Evolutionary conservation across 2,329 filamentous ascomycete species (phyloP).

Genomic region (Fulvia fulva): DNA sequence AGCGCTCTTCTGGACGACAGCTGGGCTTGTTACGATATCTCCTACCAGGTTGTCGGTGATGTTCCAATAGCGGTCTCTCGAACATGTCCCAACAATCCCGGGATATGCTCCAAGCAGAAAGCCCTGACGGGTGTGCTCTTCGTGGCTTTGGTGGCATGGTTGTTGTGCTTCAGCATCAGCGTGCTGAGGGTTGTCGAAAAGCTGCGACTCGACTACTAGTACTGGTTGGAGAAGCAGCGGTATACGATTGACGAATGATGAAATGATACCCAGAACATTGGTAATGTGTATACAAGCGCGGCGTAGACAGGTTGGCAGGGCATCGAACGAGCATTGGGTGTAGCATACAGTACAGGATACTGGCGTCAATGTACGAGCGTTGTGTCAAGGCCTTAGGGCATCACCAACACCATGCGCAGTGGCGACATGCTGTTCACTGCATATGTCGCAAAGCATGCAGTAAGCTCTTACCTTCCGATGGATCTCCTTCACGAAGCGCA

Average conservation of each 20-base stretch:
- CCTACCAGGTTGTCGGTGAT: constrained; percentile 14
- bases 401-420: neutral
- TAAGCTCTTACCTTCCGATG: neutral
- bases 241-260: constrained; percentile 11
- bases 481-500: neutral
- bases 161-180: constrained; percentile 83
- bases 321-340: neutral
- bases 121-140: constrained; percentile 75
- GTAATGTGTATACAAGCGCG: neutral
- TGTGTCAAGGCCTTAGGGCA: neutral
- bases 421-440: neutral
- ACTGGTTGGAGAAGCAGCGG: neutral
- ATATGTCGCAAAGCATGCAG: neutral
- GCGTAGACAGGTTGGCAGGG: neutral
- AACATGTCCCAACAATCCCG: constrained; percentile 34
- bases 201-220: constrained; percentile 25
- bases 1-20: constrained; percentile 66
- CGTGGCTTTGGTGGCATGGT: constrained; percentile 82
- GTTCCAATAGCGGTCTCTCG: constrained; percentile 21
- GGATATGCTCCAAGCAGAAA: constrained; percentile 61
- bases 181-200: constrained; percentile 38
- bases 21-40: constrained; percentile 45
- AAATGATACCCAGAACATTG: constrained; percentile 7
- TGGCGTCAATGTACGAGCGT: neutral
- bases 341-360: neutral